A percentile compares a stretch with the other conserved stretches of the same genome.
These are phyloP conservation scores for Omphalea diandra DNA, from an alignment of 441 rosid species.

Conservation along the genomic window DNA sequence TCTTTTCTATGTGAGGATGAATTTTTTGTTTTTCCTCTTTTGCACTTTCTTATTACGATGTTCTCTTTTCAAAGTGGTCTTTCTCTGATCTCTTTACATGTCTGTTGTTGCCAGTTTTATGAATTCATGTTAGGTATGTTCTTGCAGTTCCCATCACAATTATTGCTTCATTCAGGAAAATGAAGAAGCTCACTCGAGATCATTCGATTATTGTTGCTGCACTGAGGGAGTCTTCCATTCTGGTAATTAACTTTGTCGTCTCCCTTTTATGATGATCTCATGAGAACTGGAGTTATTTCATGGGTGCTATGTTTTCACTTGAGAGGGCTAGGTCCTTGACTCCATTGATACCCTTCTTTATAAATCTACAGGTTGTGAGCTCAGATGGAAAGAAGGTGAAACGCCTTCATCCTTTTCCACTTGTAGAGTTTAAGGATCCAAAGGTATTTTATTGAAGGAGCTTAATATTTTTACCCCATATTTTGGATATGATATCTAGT, in stretches of 20 bases:
- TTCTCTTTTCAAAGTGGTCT: neutral
- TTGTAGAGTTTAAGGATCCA: slow-evolving; percentile 61
- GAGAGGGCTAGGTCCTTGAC: neutral
- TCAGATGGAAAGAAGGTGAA: slow-evolving; percentile 80
- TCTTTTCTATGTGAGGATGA: too few species aligned
- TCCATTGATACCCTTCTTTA: slow-evolving; percentile 5
- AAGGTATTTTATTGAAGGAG: slow-evolving; percentile 53
- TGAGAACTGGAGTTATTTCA: neutral
- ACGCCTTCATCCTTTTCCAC: slow-evolving; percentile 61
- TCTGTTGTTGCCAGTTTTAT: neutral
- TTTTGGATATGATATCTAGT: slow-evolving; percentile 2
- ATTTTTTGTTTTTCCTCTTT: too few species aligned
- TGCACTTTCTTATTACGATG: neutral
- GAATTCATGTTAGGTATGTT: slow-evolving; percentile 12
- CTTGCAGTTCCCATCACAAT: slow-evolving; percentile 68
- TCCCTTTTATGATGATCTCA: neutral
- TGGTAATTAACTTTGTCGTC: slow-evolving; percentile 48
- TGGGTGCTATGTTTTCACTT: neutral
- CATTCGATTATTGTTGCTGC: slow-evolving; percentile 49
- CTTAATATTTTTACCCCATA: slow-evolving; percentile 1
- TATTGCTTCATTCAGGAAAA: slow-evolving; percentile 68
- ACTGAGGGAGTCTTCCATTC: slow-evolving; percentile 74
- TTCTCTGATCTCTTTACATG: neutral
- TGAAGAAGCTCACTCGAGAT: slow-evolving; percentile 75
- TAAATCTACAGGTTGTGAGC: slow-evolving; percentile 55